Evolutionary conservation across 805 yeast genomes (phyloP), one percentile per base, ranked within the genome.

Genomic region (Starmerella floris): DNA sequence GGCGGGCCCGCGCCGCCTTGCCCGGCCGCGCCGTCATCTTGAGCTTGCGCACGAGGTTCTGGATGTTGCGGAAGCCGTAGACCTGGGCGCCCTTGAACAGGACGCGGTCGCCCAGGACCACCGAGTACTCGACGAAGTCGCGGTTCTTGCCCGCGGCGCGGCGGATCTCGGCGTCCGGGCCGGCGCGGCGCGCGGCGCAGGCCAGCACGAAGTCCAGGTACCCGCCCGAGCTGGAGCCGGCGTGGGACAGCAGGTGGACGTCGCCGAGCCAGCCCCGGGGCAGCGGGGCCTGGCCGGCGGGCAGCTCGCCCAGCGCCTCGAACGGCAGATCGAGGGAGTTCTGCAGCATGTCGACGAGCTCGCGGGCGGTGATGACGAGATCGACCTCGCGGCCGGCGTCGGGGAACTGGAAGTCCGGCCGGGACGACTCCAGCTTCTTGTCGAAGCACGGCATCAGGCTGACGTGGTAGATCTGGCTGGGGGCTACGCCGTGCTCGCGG

Each of bases 381-480:
- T 91, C 96, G 11, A 91, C 96, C 55, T 84, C 95, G 10, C 63
- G 60, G 5, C 51, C 57, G n/a, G 41, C 41, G 4, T 53, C 60
- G 2, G 48, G 55, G 39, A 68, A 64, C 51, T 83, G 94, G 40
- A 68, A 64, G 50, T 83, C 95, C 0, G 82, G 78, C 48, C 97
- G 69, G 3, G 94, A 85, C 23, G 95, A 91, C 63, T 91, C 98
- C 33, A 87, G 69, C 60, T 91, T 91, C 63, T 91, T 91, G 60
- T 91, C 98, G 59, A 91, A 91, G 55, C 97, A 88, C 2, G 98
- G 97, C 97, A 88, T 88, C 19, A 91, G 67, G 6, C 91, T 73
- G 42, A 91, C 62, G 59, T 88, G 96, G 56, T 83, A 91, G 0
- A 85, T 62, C 2, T 70, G 54, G 0, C 64, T 56, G 13, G 54